These are phyloP conservation scores for Carpinus fangiana DNA, from an alignment of 306 rosid species.

Conservation along the genomic window DNA sequence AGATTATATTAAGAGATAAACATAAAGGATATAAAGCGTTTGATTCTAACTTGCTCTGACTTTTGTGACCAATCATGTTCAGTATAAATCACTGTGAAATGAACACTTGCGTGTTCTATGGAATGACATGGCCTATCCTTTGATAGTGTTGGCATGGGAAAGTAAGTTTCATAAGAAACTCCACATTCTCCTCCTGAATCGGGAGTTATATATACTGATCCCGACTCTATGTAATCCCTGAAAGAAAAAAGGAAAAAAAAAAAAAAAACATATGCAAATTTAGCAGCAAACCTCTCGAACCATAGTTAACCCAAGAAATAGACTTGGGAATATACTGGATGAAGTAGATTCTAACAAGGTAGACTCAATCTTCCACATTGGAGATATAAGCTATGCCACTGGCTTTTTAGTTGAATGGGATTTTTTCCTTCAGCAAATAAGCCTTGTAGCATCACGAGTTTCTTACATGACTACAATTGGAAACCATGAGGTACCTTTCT, in stretches of 20 bases:
- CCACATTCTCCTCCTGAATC: constrained; percentile 99
- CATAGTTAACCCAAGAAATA: no score
- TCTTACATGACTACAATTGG: no score
- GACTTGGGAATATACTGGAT: no score
- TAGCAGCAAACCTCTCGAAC: not conserved
- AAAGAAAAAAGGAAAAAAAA: no score
- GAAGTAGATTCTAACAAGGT: no score
- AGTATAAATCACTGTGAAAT: constrained; percentile 79
- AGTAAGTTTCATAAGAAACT: constrained; percentile 82
- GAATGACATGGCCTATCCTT: constrained; percentile 95
- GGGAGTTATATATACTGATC: constrained; percentile 55
- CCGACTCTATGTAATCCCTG: constrained; percentile 68
- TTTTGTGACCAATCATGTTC: constrained; percentile 65
- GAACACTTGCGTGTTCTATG: constrained; percentile 75
- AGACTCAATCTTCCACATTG: no score
- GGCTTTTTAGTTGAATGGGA: no score
- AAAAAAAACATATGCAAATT: not conserved
- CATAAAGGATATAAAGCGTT: not conserved
- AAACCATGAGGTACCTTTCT: no score
- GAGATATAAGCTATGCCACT: no score
- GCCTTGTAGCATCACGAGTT: no score
- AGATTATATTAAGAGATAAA: constrained; percentile 2
- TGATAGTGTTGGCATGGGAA: constrained; percentile 71
- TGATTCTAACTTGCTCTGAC: constrained; percentile 67
- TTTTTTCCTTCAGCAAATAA: no score